These are phyloP conservation scores for Rhodotorula kratochvilovae DNA, from an alignment of 768 basidiomycete genomes.

Conservation along the genomic window DNA sequence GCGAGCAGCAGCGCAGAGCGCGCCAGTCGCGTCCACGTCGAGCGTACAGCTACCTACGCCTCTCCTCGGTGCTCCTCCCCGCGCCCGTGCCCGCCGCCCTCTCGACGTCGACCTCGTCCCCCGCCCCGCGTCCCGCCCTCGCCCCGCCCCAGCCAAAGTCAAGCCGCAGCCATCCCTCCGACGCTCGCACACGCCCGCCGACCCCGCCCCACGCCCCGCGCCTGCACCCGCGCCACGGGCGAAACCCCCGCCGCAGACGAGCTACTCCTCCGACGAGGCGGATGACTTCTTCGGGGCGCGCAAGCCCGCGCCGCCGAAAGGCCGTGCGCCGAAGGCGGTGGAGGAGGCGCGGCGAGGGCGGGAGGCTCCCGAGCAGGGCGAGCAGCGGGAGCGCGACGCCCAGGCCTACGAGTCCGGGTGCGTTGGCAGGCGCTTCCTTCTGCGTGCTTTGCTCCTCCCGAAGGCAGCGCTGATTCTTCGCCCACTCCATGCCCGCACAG, in stretches of 20 bases:
- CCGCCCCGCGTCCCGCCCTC: too few relatives aligned
- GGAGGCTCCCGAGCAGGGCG: slow-evolving; percentile 45
- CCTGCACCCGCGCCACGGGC: not conserved
- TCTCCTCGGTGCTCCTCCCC: not conserved
- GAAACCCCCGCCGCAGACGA: not conserved
- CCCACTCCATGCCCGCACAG: not conserved
- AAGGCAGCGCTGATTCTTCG: not conserved
- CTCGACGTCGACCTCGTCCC: not conserved
- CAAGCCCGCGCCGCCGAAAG: not conserved
- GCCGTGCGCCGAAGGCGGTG: not conserved
- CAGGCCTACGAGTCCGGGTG: slow-evolving; percentile 48
- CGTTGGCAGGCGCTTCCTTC: not conserved
- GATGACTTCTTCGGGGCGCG: slow-evolving; percentile 22
- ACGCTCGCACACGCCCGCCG: not conserved
- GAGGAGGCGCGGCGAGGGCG: slow-evolving; percentile 5
- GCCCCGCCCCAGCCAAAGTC: not conserved
- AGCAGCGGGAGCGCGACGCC: slow-evolving; percentile 46
- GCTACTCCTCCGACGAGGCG: slow-evolving; percentile 18
- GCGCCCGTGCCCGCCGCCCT: too few relatives aligned
- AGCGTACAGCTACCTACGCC: not conserved
- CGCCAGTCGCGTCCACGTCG: too few relatives aligned
- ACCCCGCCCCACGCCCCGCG: not conserved
- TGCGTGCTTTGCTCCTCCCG: not conserved
- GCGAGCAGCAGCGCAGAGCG: too few relatives aligned
- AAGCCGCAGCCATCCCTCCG: not conserved